phyloP scores from a whole-genome alignment of 306 rosid genomes.

The Macrotyloma uniflorum region DNA sequence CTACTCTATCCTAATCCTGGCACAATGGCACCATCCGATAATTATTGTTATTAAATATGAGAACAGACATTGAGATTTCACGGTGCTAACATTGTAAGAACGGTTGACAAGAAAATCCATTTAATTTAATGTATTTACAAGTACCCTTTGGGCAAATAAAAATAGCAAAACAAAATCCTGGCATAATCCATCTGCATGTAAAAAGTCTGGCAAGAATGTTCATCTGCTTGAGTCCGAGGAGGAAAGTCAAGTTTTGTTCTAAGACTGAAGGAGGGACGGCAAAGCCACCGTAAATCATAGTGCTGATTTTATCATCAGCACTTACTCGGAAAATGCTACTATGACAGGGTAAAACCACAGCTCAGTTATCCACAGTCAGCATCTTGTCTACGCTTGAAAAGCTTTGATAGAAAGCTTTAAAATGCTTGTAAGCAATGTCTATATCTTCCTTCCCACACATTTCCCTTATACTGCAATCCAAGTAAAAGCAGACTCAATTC shows the following conservation, averaged over 20 bases:
- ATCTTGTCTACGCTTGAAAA: conserved; percentile 79
- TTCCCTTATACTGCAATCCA: conserved; percentile 80
- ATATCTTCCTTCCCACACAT: conserved; percentile 93
- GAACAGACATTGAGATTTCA: neutral
- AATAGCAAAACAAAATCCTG: conserved; percentile 38
- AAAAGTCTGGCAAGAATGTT: conserved; percentile 47
- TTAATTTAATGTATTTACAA: conserved; percentile 26
- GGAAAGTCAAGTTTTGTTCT: conserved; percentile 44
- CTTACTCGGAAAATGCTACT: conserved; percentile 31
- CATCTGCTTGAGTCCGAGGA: conserved; percentile 37
- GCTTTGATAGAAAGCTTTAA: conserved; percentile 81
- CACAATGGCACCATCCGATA: neutral
- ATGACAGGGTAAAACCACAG: neutral
- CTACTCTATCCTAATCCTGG: neutral
- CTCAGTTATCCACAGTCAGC: conserved; percentile 70
- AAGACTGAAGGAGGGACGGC: conserved; percentile 15
- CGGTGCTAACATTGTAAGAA: neutral
- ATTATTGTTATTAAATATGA: neutral
- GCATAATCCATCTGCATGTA: conserved; percentile 40
- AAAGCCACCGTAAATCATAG: conserved; percentile 7
- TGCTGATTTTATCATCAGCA: conserved; percentile 33
- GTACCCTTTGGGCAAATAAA: conserved; percentile 30
- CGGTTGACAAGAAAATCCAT: neutral
- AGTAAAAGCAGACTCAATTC: conserved; percentile 15
- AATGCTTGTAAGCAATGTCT: conserved; percentile 87